Evolutionary conservation across 106 monocot species (phyloP).

Genomic region (Allium fistulosum): DNA sequence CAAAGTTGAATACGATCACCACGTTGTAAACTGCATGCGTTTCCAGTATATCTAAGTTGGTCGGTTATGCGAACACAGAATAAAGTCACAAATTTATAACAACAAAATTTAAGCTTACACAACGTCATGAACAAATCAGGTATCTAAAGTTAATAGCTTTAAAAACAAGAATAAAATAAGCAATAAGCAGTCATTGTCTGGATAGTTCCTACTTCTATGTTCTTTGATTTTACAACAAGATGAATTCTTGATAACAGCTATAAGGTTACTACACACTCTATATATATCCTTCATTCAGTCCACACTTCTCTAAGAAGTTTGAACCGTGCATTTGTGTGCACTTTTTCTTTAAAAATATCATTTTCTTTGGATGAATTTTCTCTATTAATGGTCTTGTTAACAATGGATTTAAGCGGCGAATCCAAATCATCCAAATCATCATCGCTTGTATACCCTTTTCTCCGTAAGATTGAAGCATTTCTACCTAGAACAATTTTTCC

Average conservation of each 20-base stretch:
- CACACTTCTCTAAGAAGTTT: slow-evolving; percentile 60
- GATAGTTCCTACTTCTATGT: background rate
- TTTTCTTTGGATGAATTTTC: slow-evolving; percentile 1
- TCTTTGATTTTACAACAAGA: background rate
- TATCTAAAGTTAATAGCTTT: no score
- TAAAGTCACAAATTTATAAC: no score
- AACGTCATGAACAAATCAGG: no score
- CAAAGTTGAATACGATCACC: no score
- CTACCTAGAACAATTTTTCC: slow-evolving; percentile 32
- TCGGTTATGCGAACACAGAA: no score
- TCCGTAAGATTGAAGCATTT: slow-evolving; percentile 50
- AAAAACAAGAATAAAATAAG: background rate
- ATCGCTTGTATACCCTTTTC: slow-evolving; percentile 84
- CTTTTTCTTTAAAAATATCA: background rate
- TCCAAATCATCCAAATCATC: slow-evolving; percentile 81
- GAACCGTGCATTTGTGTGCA: slow-evolving; percentile 28
- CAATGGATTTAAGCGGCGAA: slow-evolving; percentile 51
- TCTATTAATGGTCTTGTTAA: slow-evolving; percentile 17
- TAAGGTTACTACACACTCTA: background rate
- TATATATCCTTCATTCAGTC: slow-evolving; percentile 21
- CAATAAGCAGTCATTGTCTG: background rate
- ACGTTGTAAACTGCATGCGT: no score
- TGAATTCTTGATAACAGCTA: slow-evolving; percentile 1
- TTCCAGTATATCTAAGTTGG: no score
- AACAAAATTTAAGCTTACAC: no score